These are phyloP conservation scores for Abrus precatorius DNA, from an alignment of 306 rosid genomes.

Conservation along the genomic window DNA sequence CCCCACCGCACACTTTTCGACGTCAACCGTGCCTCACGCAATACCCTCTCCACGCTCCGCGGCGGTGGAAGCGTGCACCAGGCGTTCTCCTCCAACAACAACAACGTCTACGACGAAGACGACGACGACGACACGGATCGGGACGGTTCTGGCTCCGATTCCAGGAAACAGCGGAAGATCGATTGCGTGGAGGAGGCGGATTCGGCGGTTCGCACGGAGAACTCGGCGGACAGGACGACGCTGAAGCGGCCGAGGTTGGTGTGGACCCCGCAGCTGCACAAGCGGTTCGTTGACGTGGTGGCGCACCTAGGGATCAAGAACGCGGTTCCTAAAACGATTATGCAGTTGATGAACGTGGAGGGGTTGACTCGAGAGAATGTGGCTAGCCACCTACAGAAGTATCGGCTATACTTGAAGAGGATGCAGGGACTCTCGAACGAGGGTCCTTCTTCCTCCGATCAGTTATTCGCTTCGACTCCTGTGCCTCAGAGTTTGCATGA, in stretches of 20 bases:
- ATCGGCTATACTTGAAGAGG: slow-evolving; percentile 86
- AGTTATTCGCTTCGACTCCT: slow-evolving; percentile 84
- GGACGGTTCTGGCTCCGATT: slow-evolving; percentile 66
- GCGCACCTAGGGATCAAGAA: slow-evolving; percentile 85
- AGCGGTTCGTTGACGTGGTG: slow-evolving; percentile 93
- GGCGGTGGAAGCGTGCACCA: slow-evolving; percentile 45
- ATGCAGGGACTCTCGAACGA: slow-evolving; percentile 78
- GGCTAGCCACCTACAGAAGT: slow-evolving; percentile 94
- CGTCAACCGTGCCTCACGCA: slow-evolving; percentile 82
- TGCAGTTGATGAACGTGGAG: slow-evolving; percentile 96
- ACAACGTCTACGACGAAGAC: slow-evolving; percentile 17
- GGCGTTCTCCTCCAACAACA: slow-evolving; percentile 58
- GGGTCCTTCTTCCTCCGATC: slow-evolving; percentile 76
- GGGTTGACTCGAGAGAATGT: slow-evolving; percentile 96
- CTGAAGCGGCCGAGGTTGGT: slow-evolving; percentile 82
- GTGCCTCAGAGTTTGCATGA: slow-evolving; percentile 75
- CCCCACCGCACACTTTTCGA: slow-evolving; percentile 65
- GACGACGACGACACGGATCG: slow-evolving; percentile 55
- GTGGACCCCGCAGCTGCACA: slow-evolving; percentile 96
- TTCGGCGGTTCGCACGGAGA: slow-evolving; percentile 56
- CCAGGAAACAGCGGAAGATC: slow-evolving; percentile 65
- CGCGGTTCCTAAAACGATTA: slow-evolving; percentile 94
- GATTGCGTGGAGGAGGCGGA: slow-evolving; percentile 73
- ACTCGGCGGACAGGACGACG: slow-evolving; percentile 29
- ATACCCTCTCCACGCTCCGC: slow-evolving; percentile 73